Base-by-base conservation (phyloP, 148 eudicot species). In the Polygonum aviculare region DNA sequence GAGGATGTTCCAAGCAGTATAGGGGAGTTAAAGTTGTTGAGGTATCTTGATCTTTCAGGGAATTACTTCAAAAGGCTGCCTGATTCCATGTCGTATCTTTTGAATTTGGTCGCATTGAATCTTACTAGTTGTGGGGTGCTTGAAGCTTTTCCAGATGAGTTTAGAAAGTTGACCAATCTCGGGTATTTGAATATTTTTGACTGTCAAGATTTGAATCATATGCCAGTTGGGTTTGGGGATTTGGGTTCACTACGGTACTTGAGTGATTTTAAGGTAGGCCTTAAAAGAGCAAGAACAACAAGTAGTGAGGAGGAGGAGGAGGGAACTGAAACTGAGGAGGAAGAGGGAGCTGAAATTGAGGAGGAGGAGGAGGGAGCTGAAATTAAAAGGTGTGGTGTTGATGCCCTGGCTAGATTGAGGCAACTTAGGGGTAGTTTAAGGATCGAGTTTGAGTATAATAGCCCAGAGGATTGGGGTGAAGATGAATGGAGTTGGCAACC, bases 1-100 rank as follows among this genome's bases (percentile, higher is more conserved):
- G 9, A 57, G 10, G 9, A 57, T n/a, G 62, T 57, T 57, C 11
- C 62, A n/a, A 57, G 11, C 7, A 19, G 10, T 3, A 57, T 57
- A 19, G 33, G 62, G 10, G 12, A 71, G 35, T 40, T 26, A 22
- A 51, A 41, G 0, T 10, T 80, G 26, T 80, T 87, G 44, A 83
- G 90, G 54, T 80, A 73, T 49, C 78, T 87, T 18, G 79, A 83
- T 69, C 80, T 82, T 19, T 78, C 79, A 15, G 49, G 2, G 7
- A 79, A 78, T 48, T 12, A 10, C 2, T 21, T 69, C 0, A 26
- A 22, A 8, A 8, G 1, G 3, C 76, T 82, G 0, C 82, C 83
- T 0, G 50, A 73, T 7, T 72, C 82, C 9, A 65, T 85, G 7
- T 65, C 82, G 47, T 77, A 77, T 44, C 77, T 85, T 8, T 49